Conservation (phyloP, 768 basidiomycete species). For the Mycena vitilis region DNA sequence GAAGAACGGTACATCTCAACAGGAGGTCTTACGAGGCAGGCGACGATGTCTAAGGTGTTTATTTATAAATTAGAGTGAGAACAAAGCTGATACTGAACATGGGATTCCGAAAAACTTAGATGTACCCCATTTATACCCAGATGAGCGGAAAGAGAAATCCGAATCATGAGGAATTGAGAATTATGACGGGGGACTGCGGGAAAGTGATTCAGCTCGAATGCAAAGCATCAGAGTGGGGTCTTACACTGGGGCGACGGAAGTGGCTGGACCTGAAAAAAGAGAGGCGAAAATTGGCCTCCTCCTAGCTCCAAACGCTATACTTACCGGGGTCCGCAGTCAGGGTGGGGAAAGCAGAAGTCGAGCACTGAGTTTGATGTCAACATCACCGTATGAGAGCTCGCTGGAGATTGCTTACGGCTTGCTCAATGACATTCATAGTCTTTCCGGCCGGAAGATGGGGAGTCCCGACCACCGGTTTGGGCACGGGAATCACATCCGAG, state of each 20-base stretch:
- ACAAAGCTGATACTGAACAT: background rate
- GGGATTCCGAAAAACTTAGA: background rate
- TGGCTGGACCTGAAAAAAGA: slow-evolving; percentile 19
- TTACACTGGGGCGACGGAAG: slow-evolving; percentile 38
- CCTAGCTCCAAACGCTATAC: background rate
- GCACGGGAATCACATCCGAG: no score
- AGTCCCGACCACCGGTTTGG: no score
- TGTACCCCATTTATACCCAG: background rate
- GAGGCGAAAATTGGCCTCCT: background rate
- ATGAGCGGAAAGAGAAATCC: background rate
- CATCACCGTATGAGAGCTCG: background rate
- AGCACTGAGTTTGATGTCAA: slow-evolving; percentile 24
- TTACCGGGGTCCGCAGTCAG: slow-evolving; percentile 37
- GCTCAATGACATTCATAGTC: slow-evolving; percentile 39
- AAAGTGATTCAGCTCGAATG: background rate
- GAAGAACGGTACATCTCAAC: no score
- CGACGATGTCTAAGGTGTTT: no score
- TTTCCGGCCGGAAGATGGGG: slow-evolving; percentile 43
- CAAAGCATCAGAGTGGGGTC: background rate
- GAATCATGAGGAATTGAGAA: no score
- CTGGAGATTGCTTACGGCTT: slow-evolving; percentile 33
- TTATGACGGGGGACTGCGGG: background rate
- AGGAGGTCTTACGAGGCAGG: no score
- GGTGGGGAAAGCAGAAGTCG: slow-evolving; percentile 36
- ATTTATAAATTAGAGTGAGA: no score